Percentiles rank a stretch among this genome's conserved stretches.
These are phyloP conservation scores for Lanmaoa rubissima DNA, from an alignment of 768 basidiomycete genomes.

Conservation along the genomic window DNA sequence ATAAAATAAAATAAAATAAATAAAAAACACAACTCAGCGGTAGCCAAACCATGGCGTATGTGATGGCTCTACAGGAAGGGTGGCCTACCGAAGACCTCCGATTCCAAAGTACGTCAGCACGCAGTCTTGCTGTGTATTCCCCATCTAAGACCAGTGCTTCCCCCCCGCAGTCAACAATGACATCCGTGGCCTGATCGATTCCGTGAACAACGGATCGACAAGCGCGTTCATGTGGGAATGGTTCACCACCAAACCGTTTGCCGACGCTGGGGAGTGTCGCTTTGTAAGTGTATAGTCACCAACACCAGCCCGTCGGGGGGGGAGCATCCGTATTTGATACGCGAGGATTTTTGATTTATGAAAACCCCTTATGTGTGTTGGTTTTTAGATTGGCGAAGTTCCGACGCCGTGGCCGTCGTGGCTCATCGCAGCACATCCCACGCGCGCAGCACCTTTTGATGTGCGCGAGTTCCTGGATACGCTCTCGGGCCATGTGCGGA, in stretches of 20 bases:
- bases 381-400: conserved; percentile 69
- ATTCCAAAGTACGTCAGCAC: conserved; percentile 60
- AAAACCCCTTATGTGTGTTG: too few relatives aligned
- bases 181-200: conserved; percentile 76
- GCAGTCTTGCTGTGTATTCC: background rate
- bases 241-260: conserved; percentile 85
- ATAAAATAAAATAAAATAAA: too few relatives aligned
- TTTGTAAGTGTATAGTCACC: conserved; percentile 48
- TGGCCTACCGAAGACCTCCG: conserved; percentile 66
- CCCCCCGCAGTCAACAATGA: conserved; percentile 68
- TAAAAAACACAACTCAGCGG: conserved; percentile 45
- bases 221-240: conserved; percentile 96
- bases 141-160: background rate
- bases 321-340: too few relatives aligned
- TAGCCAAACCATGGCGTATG: conserved; percentile 93
- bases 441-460: conserved; percentile 48
- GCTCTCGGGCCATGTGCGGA: conserved; percentile 63
- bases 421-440: conserved; percentile 86
- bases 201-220: conserved; percentile 85
- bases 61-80: conserved; percentile 86
- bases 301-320: too few relatives aligned
- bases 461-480: conserved; percentile 59
- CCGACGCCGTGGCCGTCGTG: conserved; percentile 97
- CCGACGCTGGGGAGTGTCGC: conserved; percentile 73
- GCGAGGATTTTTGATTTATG: too few relatives aligned